Conservation (phyloP, 805 yeast species). For the Starmerella stigmatis region DNA sequence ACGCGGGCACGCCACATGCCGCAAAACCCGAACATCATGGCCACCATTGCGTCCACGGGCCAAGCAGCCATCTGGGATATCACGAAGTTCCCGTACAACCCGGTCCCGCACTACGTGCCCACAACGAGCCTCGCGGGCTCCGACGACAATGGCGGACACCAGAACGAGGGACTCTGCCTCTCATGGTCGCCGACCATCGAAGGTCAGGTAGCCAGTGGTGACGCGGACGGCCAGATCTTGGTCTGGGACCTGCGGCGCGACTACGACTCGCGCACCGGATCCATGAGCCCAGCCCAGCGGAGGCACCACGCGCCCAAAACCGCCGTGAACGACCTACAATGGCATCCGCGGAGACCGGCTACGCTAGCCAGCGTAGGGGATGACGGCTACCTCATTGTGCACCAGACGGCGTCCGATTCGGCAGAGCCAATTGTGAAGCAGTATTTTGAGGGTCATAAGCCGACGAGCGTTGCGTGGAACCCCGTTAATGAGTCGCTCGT, state of each 20-base stretch:
- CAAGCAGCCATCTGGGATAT: conserved; percentile 60
- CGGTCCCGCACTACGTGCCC: conserved; percentile 36
- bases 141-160: conserved; percentile 22
- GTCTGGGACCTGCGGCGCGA: conserved; percentile 56
- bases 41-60: conserved; percentile 60
- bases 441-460: conserved; percentile 28
- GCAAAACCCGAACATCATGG: conserved; percentile 74
- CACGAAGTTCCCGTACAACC: conserved; percentile 60
- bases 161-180: conserved; percentile 46
- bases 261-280: conserved; percentile 24
- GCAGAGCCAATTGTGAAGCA: background rate
- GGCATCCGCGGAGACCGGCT: conserved; percentile 53
- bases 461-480: conserved; percentile 50
- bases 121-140: conserved; percentile 41
- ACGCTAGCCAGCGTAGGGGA: conserved; percentile 63
- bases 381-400: conserved; percentile 27
- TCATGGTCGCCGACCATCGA: conserved; percentile 61
- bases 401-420: conserved; percentile 6
- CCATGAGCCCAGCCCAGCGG: conserved; percentile 24
- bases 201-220: conserved; percentile 51
- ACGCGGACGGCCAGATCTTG: conserved; percentile 53
- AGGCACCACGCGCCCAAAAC: conserved; percentile 30
- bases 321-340: conserved; percentile 64
- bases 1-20: conserved; percentile 68
- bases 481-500: conserved; percentile 44